phyloP scores from a whole-genome alignment of 129 eudicot species.

The Solidago caesia region DNA sequence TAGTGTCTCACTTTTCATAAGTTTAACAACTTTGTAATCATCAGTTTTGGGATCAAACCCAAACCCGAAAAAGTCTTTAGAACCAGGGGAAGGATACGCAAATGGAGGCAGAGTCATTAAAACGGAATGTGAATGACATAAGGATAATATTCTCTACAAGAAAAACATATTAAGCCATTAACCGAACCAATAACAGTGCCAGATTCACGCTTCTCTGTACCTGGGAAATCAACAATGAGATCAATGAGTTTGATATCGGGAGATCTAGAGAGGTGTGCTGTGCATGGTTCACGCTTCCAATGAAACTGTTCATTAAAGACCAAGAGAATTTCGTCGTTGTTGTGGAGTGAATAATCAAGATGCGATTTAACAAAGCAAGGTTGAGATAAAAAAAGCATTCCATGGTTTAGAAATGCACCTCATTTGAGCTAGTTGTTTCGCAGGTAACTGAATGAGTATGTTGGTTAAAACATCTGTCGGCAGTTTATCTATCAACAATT shows the following conservation, averaged over 20 bases:
- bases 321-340: conserved; percentile 9
- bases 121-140: neutral
- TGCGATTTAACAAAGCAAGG: conserved; percentile 8
- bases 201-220: neutral
- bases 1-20: neutral
- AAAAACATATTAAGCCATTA: conserved; percentile 10
- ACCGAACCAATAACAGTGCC: conserved; percentile 1
- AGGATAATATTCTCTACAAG: neutral
- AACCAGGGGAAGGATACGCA: neutral
- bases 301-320: neutral
- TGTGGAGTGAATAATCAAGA: neutral
- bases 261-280: neutral
- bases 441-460: neutral
- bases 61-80: neutral
- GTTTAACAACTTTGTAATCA: conserved; percentile 9
- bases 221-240: neutral
- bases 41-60: conserved; percentile 20
- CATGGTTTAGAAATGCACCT: conserved; percentile 12
- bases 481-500: no score
- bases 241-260: neutral
- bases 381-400: conserved; percentile 15
- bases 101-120: neutral
- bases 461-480: neutral
- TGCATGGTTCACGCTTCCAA: no score
- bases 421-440: conserved; percentile 2